phyloP scores from a whole-genome alignment of 129 eudicot genomes.

The Centella asiatica region DNA sequence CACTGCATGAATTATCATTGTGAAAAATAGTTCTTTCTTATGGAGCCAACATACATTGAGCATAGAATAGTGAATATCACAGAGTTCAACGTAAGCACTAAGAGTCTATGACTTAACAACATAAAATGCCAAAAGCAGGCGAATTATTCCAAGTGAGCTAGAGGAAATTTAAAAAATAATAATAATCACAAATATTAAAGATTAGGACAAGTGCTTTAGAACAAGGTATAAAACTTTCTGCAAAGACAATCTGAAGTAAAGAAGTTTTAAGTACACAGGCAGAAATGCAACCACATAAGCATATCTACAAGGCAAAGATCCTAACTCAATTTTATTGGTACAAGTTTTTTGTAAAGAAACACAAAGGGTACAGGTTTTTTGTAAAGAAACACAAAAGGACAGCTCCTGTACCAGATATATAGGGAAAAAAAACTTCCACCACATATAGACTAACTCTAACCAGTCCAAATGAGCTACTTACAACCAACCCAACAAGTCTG shows the following conservation, averaged over 20 bases:
- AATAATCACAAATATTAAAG: too few relatives aligned
- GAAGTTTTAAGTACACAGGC: neutral
- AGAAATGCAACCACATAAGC: neutral
- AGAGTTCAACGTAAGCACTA: neutral
- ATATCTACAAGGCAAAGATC: neutral
- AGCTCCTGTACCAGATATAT: neutral
- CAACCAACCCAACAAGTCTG: neutral
- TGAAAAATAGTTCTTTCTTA: too few relatives aligned
- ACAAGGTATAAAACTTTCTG: neutral
- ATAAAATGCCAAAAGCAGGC: neutral
- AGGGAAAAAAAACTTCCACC: neutral
- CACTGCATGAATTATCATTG: constrained; percentile 38
- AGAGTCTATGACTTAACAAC: neutral
- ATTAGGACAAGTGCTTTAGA: too few relatives aligned
- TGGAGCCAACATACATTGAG: neutral
- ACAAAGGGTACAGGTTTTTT: too few relatives aligned
- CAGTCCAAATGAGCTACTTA: neutral
- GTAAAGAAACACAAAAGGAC: neutral
- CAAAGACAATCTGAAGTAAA: neutral
- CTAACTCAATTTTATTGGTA: neutral
- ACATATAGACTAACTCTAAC: neutral
- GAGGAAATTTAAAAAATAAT: neutral
- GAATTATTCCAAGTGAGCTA: neutral
- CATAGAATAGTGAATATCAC: neutral
- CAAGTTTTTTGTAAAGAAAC: too few relatives aligned